Percentiles rank a stretch among this genome's conserved stretches.
phyloP scores from a whole-genome alignment of 2,329 filamentous ascomycete genomes.

The Alternaria sp. region DNA sequence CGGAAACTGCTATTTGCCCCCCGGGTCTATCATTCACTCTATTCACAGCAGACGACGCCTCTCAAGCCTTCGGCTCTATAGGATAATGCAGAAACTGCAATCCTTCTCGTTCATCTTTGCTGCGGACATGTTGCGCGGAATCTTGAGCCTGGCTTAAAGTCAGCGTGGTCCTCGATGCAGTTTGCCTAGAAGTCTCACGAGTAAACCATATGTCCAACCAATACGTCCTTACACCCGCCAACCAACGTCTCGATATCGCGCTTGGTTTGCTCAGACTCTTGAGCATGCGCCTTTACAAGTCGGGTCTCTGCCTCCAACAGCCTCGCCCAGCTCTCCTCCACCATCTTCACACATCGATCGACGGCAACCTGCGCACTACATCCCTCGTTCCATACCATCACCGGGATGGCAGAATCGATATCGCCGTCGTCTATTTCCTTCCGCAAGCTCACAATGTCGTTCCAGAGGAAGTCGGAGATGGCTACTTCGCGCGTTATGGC shows the following conservation, averaged over 20 bases:
- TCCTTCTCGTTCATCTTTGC: slow-evolving; percentile 9
- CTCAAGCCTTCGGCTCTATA: background rate
- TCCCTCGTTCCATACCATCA: slow-evolving; percentile 16
- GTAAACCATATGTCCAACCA: slow-evolving; percentile 19
- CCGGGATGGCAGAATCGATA: slow-evolving; percentile 15
- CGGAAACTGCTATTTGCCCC: background rate
- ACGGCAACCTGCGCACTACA: slow-evolving; percentile 14
- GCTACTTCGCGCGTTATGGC: slow-evolving; percentile 13
- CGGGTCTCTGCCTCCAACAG: slow-evolving; percentile 7
- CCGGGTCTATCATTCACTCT: background rate
- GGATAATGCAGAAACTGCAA: slow-evolving; percentile 5
- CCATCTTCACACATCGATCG: slow-evolving; percentile 9
- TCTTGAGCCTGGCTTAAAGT: slow-evolving; percentile 1
- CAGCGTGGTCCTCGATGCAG: background rate
- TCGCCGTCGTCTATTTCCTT: slow-evolving; percentile 17
- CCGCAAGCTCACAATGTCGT: slow-evolving; percentile 17
- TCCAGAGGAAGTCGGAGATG: slow-evolving; percentile 13
- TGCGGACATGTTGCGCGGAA: slow-evolving; percentile 11
- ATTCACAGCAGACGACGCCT: background rate
- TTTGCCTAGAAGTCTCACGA: background rate
- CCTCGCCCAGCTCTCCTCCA: slow-evolving; percentile 9
- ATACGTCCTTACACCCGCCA: slow-evolving; percentile 12
- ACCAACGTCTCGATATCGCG: slow-evolving; percentile 8
- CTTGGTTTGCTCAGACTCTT: slow-evolving; percentile 3
- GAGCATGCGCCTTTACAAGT: background rate